Percentiles rank a stretch among this genome's conserved stretches.
These are phyloP conservation scores for Pythium dissimile DNA, from an alignment of 352 stramenopile genomes.

Conservation along the genomic window DNA sequence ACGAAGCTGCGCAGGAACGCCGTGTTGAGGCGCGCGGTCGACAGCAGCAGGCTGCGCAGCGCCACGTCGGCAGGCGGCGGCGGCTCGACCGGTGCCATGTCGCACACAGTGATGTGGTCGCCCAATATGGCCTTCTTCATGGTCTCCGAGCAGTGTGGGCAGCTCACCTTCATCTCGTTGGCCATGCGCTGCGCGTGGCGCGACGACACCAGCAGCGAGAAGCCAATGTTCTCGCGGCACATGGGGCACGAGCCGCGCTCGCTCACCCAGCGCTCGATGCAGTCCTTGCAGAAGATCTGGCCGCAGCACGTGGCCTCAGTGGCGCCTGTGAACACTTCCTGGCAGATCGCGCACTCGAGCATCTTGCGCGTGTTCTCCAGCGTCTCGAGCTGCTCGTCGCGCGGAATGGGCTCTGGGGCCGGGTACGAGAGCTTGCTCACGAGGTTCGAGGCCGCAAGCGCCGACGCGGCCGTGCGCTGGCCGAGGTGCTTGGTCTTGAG, in stretches of 20 bases:
- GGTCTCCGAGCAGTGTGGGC: slow-evolving; percentile 50
- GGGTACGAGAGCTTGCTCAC: slow-evolving; percentile 69
- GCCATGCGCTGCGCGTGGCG: slow-evolving; percentile 80
- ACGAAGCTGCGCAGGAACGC: slow-evolving; percentile 56
- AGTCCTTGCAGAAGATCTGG: slow-evolving; percentile 83
- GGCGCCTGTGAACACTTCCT: slow-evolving; percentile 72
- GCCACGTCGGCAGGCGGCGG: slow-evolving; percentile 69
- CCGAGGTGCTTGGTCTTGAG: slow-evolving; percentile 77
- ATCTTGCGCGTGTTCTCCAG: slow-evolving; percentile 83
- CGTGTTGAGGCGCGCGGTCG: slow-evolving; percentile 53
- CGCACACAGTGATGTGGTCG: slow-evolving; percentile 62
- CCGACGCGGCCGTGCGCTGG: slow-evolving; percentile 70
- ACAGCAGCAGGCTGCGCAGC: slow-evolving; percentile 53
- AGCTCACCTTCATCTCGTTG: slow-evolving; percentile 81
- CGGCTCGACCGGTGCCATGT: slow-evolving; percentile 67
- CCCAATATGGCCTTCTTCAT: slow-evolving; percentile 75
- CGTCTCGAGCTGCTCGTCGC: slow-evolving; percentile 73
- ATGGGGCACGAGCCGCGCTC: slow-evolving; percentile 78
- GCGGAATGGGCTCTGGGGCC: slow-evolving; percentile 41
- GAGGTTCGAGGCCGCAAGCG: slow-evolving; percentile 69
- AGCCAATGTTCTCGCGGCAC: slow-evolving; percentile 73
- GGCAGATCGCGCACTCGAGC: slow-evolving; percentile 84
- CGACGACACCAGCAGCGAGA: slow-evolving; percentile 56
- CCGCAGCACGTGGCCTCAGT: slow-evolving; percentile 81
- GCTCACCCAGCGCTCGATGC: slow-evolving; percentile 83